Base-by-base conservation (phyloP, 2,329 filamentous ascomycete species). In the Chrysoporthe deuterocubensis region DNA sequence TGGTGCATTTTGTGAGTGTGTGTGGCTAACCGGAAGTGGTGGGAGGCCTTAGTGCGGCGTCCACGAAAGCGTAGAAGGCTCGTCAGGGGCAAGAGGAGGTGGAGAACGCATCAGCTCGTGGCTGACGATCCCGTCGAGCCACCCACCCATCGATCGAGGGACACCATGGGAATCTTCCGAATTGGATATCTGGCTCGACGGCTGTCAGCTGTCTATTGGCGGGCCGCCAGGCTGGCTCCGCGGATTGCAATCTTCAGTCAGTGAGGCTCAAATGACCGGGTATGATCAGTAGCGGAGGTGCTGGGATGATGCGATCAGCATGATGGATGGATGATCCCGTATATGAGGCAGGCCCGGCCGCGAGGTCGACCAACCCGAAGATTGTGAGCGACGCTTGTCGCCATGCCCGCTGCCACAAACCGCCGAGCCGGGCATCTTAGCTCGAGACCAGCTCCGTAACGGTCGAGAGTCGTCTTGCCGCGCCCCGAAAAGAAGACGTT, bases 361-460 rank as follows among this genome's bases (percentile, higher is more conserved):
- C 43, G 42, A 46, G 42, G 21, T 11, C 62, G 56, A 42, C 56
- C 5, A 7, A 6, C 34, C 58, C 37, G 52, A 65, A 60, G 46
- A 59, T 69, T 66, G 42, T 16, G 67, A 64, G 54, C 46, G 59
- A 46, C 64, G 48, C 21, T 18, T 62, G 43, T 32, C 46, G 64
- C 52, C 32, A 34, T 44, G 34, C 9, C 14, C 16, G 34, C 34
- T 21, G 34, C 50, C 26, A 4, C 40, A n/a, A 40, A 57, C 34
- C 54, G 54, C 54, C 32, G 32, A 57, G 18, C 34, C 54, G 34
- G 34, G 54, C 34, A 13, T 40, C 32, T 40, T 57, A 54, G 50
- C 50, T 54, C 21, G 32, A 54, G 13, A 54, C 26, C 50, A 54
- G 50, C 50, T 21, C 50, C 13, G 26, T 48, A 2, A 48, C 46